These are phyloP conservation scores for Suillus paluster DNA, from an alignment of 768 basidiomycete species.

Conservation along the genomic window DNA sequence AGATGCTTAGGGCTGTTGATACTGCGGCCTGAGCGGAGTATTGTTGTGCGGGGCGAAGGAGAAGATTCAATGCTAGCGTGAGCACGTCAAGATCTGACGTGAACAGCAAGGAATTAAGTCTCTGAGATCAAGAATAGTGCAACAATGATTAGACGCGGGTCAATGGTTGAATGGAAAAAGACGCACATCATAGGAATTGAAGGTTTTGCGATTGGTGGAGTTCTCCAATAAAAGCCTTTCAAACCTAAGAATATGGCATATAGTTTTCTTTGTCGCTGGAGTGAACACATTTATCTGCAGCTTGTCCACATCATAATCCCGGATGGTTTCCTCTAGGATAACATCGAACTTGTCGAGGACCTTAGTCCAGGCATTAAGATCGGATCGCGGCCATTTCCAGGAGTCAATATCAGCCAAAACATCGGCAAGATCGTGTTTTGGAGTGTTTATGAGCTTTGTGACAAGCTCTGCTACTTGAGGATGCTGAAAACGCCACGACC, in stretches of 20 bases:
- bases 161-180: constrained; percentile 6
- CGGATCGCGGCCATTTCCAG: constrained; percentile 97
- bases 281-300: constrained; percentile 83
- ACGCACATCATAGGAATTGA: constrained; percentile 95
- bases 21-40: constrained; percentile 89
- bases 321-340: constrained; percentile 82
- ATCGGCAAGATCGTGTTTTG: constrained; percentile 71
- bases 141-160: constrained; percentile 12
- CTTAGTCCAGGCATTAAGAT: constrained; percentile 95
- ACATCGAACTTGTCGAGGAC: constrained; percentile 95
- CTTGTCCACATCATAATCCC: constrained; percentile 84
- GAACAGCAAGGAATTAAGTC: constrained; percentile 85
- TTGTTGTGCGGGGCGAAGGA: constrained; percentile 93
- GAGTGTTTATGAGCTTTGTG: constrained; percentile 62
- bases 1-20: constrained; percentile 81
- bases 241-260: constrained; percentile 87
- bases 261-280: constrained; percentile 68
- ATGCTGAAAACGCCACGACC: constrained; percentile 48
- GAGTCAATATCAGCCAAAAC: constrained; percentile 70
- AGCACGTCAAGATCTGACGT: constrained; percentile 91
- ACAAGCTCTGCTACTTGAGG: constrained; percentile 85
- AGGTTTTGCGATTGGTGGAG: constrained; percentile 97
- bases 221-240: constrained; percentile 92
- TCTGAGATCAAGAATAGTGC: constrained; percentile 49
- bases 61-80: constrained; percentile 78